Evolutionary conservation across 2,329 filamentous ascomycete species (phyloP).

Genomic region (Chaetoscypha palmicola): DNA sequence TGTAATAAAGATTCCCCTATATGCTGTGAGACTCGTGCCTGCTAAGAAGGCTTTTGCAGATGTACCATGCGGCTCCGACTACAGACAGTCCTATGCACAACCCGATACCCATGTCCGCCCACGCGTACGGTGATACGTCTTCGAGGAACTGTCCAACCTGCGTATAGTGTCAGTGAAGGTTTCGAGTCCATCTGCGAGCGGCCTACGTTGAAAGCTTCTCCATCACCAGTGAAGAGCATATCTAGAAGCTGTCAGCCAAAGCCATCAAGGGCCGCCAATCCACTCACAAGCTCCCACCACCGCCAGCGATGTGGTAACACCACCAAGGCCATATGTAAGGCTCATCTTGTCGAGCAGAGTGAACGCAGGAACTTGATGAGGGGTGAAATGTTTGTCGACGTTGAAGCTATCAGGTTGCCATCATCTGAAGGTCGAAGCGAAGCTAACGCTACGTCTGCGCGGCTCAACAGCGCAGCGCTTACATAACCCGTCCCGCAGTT

Average conservation of each 20-base stretch:
- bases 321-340: conserved; percentile 63
- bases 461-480: conserved; percentile 4
- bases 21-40: conserved; percentile 9
- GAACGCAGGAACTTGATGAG: conserved; percentile 8
- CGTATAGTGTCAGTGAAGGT: conserved; percentile 25
- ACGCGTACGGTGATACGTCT: conserved; percentile 86
- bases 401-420: conserved; percentile 13
- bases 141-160: conserved; percentile 92
- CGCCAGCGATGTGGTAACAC: conserved; percentile 58
- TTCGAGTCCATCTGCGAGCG: conserved; percentile 2
- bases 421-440: conserved; percentile 4
- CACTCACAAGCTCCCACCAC: conserved; percentile 72
- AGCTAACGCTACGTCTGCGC: conserved; percentile 3
- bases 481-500: conserved; percentile 5
- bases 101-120: conserved; percentile 83
- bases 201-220: conserved; percentile 88
- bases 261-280: conserved; percentile 2
- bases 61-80: conserved; percentile 92
- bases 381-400: conserved; percentile 7
- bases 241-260: conserved; percentile 49
- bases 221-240: conserved; percentile 96
- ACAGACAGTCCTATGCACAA: conserved; percentile 95
- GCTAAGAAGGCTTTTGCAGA: neutral
- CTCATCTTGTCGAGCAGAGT: conserved; percentile 49
- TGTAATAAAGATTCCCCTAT: conserved; percentile 97